A percentile compares a stretch with the other conserved stretches of the same genome.
Evolutionary conservation across 2,329 filamentous ascomycete genomes (phyloP).

Genomic region (Aspergillus neoniger): DNA sequence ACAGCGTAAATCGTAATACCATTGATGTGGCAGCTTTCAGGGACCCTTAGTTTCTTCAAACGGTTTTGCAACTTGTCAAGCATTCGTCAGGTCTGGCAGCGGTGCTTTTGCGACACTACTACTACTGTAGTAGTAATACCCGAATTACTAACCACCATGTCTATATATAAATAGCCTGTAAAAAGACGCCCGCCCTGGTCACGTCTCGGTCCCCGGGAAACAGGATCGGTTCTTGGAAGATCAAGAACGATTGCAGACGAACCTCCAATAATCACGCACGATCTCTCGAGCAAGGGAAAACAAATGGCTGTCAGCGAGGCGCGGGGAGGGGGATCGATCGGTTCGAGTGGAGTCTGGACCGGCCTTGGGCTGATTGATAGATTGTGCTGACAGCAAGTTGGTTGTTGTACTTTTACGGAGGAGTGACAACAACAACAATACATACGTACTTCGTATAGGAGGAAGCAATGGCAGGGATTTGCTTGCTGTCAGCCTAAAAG

Average conservation of each 20-base stretch:
- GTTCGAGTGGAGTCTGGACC: slow-evolving; percentile 15
- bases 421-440: background rate
- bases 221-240: slow-evolving; percentile 14
- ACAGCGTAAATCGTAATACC: no score
- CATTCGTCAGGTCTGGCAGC: background rate
- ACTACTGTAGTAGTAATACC: no score
- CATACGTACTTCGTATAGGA: background rate
- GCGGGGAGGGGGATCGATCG: background rate
- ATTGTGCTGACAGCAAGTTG: background rate
- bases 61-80: background rate
- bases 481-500: background rate
- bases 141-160: no score
- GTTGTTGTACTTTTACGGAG: background rate
- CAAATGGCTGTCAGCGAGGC: background rate
- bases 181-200: background rate
- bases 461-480: background rate
- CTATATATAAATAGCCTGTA: background rate
- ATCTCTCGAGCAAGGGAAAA: slow-evolving; percentile 7
- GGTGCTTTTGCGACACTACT: no score
- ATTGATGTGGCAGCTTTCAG: no score
- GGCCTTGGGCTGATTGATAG: slow-evolving; percentile 1
- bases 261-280: slow-evolving; percentile 16
- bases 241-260: slow-evolving; percentile 11
- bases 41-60: background rate
- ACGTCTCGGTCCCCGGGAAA: slow-evolving; percentile 14